These are phyloP conservation scores for Phaeotremella skinneri DNA, from an alignment of 768 basidiomycete genomes.

Conservation along the genomic window DNA sequence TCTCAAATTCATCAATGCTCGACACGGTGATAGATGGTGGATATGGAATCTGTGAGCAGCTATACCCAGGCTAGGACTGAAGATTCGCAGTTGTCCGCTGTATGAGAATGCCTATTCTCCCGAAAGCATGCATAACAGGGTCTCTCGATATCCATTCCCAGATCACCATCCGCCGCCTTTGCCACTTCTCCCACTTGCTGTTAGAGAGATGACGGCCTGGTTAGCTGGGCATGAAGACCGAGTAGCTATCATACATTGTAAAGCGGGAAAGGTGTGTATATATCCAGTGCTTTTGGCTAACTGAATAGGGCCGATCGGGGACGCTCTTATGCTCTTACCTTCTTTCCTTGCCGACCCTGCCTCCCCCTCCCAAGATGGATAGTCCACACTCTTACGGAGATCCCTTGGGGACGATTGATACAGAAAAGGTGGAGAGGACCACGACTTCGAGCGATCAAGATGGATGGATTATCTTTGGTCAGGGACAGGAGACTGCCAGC, in stretches of 20 bases:
- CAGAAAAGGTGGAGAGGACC: conserved; percentile 45
- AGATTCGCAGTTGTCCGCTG: conserved; percentile 60
- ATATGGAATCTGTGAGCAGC: conserved; percentile 70
- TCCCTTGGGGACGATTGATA: conserved; percentile 56
- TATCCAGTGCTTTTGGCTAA: conserved; percentile 49
- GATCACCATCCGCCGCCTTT: conserved; percentile 89
- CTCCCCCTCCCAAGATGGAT: conserved; percentile 57
- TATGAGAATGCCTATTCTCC: conserved; percentile 76
- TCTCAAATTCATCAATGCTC: conserved; percentile 67
- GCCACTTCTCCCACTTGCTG: conserved; percentile 67
- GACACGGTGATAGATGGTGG: conserved; percentile 76
- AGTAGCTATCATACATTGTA: conserved; percentile 81
- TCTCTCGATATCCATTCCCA: conserved; percentile 82
- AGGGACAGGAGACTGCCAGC: conserved; percentile 7
- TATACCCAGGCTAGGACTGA: not conserved
- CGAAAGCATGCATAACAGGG: conserved; percentile 66
- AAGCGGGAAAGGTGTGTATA: conserved; percentile 59
- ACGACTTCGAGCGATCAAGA: too few relatives aligned
- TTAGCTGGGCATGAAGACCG: conserved; percentile 63
- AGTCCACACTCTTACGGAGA: conserved; percentile 58
- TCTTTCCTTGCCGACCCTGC: conserved; percentile 59
- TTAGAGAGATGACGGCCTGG: conserved; percentile 73
- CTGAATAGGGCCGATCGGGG: conserved; percentile 74
- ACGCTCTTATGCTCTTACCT: conserved; percentile 81
- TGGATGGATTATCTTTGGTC: conserved; percentile 17